Evolutionary conservation across 2,329 filamentous ascomycete species (phyloP).

Genomic region (Nigrospora osmanthi): DNA sequence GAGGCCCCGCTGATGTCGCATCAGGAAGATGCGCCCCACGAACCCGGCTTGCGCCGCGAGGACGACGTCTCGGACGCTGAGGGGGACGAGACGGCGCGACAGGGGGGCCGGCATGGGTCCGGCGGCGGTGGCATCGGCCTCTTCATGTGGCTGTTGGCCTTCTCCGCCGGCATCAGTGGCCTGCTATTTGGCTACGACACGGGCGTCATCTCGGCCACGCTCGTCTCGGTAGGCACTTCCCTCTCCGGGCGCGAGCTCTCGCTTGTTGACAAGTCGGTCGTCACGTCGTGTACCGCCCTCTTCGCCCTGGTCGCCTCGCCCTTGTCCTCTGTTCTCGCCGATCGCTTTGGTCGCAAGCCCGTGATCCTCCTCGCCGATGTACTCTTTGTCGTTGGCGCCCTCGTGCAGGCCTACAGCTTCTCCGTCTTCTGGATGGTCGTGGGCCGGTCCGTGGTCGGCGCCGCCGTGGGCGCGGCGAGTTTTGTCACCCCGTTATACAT

Average conservation of each 20-base stretch:
- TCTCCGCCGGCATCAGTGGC: constrained; percentile 60
- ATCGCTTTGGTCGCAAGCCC: constrained; percentile 50
- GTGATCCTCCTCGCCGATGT: constrained; percentile 57
- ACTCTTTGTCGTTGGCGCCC: constrained; percentile 61
- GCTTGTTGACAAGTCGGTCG: constrained; percentile 60
- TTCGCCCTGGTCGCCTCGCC: constrained; percentile 59
- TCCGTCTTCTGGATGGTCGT: constrained; percentile 58
- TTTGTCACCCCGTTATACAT: constrained; percentile 86
- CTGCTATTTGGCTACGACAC: constrained; percentile 64
- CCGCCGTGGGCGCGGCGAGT: constrained; percentile 67
- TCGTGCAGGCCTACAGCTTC: constrained; percentile 51
- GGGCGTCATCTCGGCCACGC: constrained; percentile 60
- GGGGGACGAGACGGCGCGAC: neutral
- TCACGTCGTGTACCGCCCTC: constrained; percentile 62
- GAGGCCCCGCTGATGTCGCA: constrained; percentile 14
- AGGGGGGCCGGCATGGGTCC: neutral
- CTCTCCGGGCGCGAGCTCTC: constrained; percentile 49
- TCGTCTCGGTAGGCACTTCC: constrained; percentile 54
- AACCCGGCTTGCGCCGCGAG: constrained; percentile 1
- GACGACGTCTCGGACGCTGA: constrained; percentile 5
- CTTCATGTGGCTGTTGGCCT: constrained; percentile 54
- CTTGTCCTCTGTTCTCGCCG: constrained; percentile 56
- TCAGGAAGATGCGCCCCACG: constrained; percentile 9
- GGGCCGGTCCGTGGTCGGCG: constrained; percentile 62
- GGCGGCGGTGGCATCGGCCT: constrained; percentile 21